Evolutionary conservation across 2,329 filamentous ascomycete genomes (phyloP).

Genomic region (Sporothrix pseudoabietina): DNA sequence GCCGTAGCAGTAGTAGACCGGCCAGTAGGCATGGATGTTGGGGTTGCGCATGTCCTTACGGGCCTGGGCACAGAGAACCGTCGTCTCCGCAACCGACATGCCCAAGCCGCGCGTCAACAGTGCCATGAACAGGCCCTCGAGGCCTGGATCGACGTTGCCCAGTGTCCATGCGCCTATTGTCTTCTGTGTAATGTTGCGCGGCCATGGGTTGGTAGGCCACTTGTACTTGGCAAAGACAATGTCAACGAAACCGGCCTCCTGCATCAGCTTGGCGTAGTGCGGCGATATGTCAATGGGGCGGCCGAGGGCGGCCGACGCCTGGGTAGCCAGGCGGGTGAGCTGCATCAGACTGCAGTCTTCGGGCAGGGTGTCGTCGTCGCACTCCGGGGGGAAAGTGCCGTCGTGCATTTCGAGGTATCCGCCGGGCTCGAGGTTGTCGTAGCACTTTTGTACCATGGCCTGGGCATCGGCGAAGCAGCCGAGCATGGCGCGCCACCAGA

Average conservation of each 20-base stretch:
- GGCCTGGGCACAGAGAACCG: constrained; percentile 34
- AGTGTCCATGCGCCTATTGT: constrained; percentile 38
- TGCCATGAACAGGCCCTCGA: constrained; percentile 40
- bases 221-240: constrained; percentile 37
- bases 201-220: constrained; percentile 41
- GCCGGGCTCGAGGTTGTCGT: constrained; percentile 36
- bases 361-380: constrained; percentile 35
- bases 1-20: constrained; percentile 32
- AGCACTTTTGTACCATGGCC: constrained; percentile 34
- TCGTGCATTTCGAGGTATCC: constrained; percentile 37
- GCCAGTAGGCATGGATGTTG: constrained; percentile 39
- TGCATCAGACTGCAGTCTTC: constrained; percentile 25
- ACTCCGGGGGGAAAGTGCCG: constrained; percentile 33
- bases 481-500: constrained; percentile 35
- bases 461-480: constrained; percentile 34
- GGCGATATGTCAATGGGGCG: constrained; percentile 33
- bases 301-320: constrained; percentile 32
- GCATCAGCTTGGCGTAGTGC: constrained; percentile 36
- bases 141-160: constrained; percentile 38
- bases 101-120: constrained; percentile 40
- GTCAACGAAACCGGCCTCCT: constrained; percentile 39
- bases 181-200: constrained; percentile 39
- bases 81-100: constrained; percentile 38
- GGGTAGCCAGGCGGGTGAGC: constrained; percentile 25
- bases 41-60: constrained; percentile 36